phyloP scores from a whole-genome alignment of 495 filamentous ascomycete species.

The Penicillium waksmanii region DNA sequence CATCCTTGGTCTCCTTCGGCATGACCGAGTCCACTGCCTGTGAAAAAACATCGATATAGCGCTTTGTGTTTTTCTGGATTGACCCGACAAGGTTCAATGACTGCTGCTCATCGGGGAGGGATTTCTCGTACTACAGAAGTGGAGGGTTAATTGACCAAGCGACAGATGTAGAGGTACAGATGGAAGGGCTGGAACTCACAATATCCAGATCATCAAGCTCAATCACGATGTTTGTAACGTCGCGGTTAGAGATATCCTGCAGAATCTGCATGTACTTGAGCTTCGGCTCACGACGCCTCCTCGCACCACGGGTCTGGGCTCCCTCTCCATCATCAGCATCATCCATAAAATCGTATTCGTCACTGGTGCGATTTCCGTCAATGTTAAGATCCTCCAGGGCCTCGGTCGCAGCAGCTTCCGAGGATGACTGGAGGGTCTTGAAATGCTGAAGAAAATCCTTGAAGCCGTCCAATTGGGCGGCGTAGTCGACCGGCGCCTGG shows the following conservation, averaged over 20 bases:
- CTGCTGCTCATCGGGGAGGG: slow-evolving; percentile 59
- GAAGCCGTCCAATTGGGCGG: slow-evolving; percentile 82
- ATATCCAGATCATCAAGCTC: slow-evolving; percentile 85
- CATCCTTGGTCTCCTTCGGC: slow-evolving; percentile 75
- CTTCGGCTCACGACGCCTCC: slow-evolving; percentile 58
- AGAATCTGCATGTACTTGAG: slow-evolving; percentile 91
- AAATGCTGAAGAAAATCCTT: slow-evolving; percentile 85
- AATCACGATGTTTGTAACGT: slow-evolving; percentile 72
- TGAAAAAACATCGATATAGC: slow-evolving; percentile 91
- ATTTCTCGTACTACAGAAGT: slow-evolving; percentile 68
- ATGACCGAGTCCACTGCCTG: slow-evolving; percentile 85
- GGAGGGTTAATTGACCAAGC: slow-evolving; percentile 2
- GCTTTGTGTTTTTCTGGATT: slow-evolving; percentile 87
- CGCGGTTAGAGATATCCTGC: slow-evolving; percentile 83
- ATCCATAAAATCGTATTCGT: slow-evolving; percentile 95
- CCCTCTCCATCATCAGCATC: slow-evolving; percentile 66
- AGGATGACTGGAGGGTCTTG: slow-evolving; percentile 76
- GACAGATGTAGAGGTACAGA: neutral
- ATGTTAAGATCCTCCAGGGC: slow-evolving; percentile 84
- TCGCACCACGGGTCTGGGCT: slow-evolving; percentile 45
- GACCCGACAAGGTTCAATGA: slow-evolving; percentile 77
- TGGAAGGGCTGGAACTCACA: slow-evolving; percentile 49
- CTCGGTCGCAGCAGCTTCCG: slow-evolving; percentile 68
- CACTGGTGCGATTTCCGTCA: slow-evolving; percentile 83
- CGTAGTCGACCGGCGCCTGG: slow-evolving; percentile 79